Conservation (phyloP, 371 early-diverging fungal genomes). For the Mortierella polycephala region DNA sequence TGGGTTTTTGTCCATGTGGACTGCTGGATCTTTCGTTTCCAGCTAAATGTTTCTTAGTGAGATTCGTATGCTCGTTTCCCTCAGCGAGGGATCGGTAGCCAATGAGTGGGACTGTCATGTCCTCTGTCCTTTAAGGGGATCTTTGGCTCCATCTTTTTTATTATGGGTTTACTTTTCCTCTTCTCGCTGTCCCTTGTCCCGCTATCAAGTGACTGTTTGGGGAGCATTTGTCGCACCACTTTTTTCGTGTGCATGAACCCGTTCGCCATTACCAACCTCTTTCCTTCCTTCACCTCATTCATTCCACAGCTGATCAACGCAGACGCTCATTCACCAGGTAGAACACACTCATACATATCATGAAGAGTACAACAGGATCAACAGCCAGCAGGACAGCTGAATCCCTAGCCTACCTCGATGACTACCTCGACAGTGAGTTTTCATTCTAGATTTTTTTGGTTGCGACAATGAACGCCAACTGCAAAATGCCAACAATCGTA, state of each 20-base stretch:
- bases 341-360: slow-evolving; percentile 5
- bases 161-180: slow-evolving; percentile 2
- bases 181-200: too few species aligned
- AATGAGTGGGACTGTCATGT: background rate
- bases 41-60: slow-evolving; percentile 29
- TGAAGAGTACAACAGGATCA: slow-evolving; percentile 52
- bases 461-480: background rate
- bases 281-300: background rate
- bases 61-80: slow-evolving; percentile 57
- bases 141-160: background rate
- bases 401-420: slow-evolving; percentile 79
- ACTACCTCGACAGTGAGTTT: slow-evolving; percentile 85
- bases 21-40: slow-evolving; percentile 29
- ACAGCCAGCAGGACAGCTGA: slow-evolving; percentile 52
- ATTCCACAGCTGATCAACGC: background rate
- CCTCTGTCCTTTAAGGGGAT: background rate
- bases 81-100: slow-evolving; percentile 56
- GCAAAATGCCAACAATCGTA: background rate
- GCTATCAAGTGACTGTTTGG: too few species aligned
- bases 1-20: background rate
- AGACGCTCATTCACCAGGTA: background rate
- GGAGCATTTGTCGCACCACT: too few species aligned
- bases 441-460: background rate
- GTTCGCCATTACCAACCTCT: background rate
- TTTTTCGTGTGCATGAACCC: background rate